A percentile compares a stretch with the other conserved stretches of the same genome.
Evolutionary conservation across 169 alveolate species (phyloP).

Genomic region (Babesia bovis): DNA sequence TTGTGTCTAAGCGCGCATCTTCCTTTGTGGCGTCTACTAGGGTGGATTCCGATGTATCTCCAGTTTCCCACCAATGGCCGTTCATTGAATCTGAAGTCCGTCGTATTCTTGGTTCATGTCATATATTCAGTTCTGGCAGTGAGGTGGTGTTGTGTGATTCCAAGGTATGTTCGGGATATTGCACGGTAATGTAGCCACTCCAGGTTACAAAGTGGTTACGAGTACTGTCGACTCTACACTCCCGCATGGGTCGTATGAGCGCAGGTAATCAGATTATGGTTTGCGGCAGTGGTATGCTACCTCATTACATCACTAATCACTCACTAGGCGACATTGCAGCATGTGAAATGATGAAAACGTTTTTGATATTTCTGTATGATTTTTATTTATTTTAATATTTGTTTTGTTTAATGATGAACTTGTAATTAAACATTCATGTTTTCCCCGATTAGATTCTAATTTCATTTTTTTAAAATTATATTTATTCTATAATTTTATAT

Average conservation of each 20-base stretch:
- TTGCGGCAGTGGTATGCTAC: constrained; percentile 43
- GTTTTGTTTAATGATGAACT: too few relatives aligned
- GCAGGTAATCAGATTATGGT: constrained; percentile 52
- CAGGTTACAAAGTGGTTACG: constrained; percentile 54
- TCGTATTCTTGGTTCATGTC: background rate
- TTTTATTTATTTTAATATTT: too few relatives aligned
- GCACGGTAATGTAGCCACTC: background rate
- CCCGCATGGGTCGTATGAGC: constrained; percentile 52
- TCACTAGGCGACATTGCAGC: constrained; percentile 34
- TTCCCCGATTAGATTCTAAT: too few relatives aligned
- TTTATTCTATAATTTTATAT: too few relatives aligned
- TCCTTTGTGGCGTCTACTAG: background rate
- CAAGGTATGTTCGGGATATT: background rate
- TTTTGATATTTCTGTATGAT: too few relatives aligned
- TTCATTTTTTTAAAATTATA: too few relatives aligned
- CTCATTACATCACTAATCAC: background rate
- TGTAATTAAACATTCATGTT: too few relatives aligned
- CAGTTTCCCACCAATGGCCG: constrained; percentile 2
- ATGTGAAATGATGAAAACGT: constrained; percentile 40
- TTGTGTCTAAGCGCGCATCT: background rate
- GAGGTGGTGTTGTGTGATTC: background rate
- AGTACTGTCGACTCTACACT: constrained; percentile 10
- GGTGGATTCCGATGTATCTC: background rate
- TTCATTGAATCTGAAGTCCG: constrained; percentile 6
- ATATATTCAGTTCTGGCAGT: background rate